Evolutionary conservation across 768 basidiomycete species (phyloP), one percentile per base, ranked within the genome.

Genomic region (Serendipita sp.): DNA sequence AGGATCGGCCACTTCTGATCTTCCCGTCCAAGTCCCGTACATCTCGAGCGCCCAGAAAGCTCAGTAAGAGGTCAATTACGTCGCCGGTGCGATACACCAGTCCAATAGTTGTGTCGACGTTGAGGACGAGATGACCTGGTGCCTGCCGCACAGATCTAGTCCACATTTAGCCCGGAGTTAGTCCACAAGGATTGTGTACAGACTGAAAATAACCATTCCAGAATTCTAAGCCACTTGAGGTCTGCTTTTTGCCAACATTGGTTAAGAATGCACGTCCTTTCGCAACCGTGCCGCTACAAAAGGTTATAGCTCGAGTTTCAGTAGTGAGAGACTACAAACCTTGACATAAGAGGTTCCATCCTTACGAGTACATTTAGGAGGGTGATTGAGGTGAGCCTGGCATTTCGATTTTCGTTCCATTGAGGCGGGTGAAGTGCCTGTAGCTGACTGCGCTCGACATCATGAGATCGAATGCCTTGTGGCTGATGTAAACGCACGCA

Each of bases 241-340:
- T 9, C 4, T 24, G 1, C 31, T 28, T 22, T 17, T 76, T 72
- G 13, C 90, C 89, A 64, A 95, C 95, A 75, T 88, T 92, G 31
- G 93, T 96, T 71, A 86, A 96, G 73, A 97, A 96, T 0, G 83
- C 84, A 62, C 79, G 78, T 63, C 88, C 79, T 20, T 80, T 82
- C 11, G 31, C 20, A 31, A 34, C 9, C 11, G 31, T 11, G 11
- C 31, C 53, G 31, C 53, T 58, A 33, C 1, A 7, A 31, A 28
- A 28, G 13, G 22, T 58, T 26, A 28, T 50, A 28, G n/a, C 11
- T 28, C 24, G 53, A 1, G 20, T 22, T 28, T 58, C 7, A 24
- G 28, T 24, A 2, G 22, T 4, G 11, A 33, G 20, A 1, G 11
- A n/a, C 11, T n/a, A 22, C 2, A 31, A 20, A 58, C 53, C 17